phyloP scores from a whole-genome alignment of 176 grass and related monocot genomes.

The Pontederia crassipes region DNA sequence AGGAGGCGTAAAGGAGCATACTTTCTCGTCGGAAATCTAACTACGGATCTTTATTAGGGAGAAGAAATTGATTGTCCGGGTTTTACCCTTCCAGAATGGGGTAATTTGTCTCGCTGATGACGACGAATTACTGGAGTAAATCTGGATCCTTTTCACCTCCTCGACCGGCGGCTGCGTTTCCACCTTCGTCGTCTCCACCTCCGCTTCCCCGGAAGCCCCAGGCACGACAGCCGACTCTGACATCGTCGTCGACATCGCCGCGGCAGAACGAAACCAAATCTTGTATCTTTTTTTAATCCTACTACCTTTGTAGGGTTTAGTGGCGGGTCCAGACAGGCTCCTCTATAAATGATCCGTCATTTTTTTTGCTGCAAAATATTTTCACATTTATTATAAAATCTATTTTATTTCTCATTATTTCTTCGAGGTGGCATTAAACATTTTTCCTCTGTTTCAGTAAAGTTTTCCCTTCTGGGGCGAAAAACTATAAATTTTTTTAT shows the following conservation, averaged over 20 bases:
- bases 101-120: constrained; percentile 64
- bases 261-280: too few species aligned
- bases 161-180: constrained; percentile 24
- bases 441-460: too few species aligned
- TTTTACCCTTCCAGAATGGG: constrained; percentile 82
- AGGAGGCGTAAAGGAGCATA: not conserved
- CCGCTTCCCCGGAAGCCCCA: constrained; percentile 3
- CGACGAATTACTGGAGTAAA: constrained; percentile 34
- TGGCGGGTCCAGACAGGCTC: too few species aligned
- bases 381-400: too few species aligned
- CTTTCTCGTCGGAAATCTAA: not conserved
- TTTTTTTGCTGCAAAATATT: too few species aligned
- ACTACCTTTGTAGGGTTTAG: too few species aligned
- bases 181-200: constrained; percentile 6
- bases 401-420: too few species aligned
- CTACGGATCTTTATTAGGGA: not conserved
- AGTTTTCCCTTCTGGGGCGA: too few species aligned
- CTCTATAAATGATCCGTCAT: too few species aligned
- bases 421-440: too few species aligned
- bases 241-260: not conserved
- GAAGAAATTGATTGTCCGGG: not conserved
- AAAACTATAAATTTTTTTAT: too few species aligned
- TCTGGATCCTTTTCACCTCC: constrained; percentile 22
- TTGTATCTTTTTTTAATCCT: too few species aligned
- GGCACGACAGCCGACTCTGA: not conserved